phyloP scores from a whole-genome alignment of 495 filamentous ascomycete genomes.

The Evernia prunastri region DNA sequence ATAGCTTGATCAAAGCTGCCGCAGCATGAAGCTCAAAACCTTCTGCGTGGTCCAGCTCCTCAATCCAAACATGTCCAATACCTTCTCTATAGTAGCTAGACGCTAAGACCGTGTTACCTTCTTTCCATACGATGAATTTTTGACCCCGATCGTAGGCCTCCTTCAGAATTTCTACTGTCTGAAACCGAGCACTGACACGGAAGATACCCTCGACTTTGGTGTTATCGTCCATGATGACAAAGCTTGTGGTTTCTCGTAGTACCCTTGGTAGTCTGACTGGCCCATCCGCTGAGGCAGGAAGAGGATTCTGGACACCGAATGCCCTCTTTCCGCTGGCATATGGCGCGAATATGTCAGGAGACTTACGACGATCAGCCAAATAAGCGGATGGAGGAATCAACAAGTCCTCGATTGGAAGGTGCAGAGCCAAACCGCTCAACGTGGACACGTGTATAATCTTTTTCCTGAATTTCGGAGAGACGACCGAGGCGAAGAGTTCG shows the following conservation, averaged over 20 bases:
- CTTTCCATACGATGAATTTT: constrained; percentile 45
- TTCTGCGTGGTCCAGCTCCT: constrained; percentile 40
- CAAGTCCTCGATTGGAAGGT: constrained; percentile 45
- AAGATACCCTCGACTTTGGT: constrained; percentile 47
- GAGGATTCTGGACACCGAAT: constrained; percentile 36
- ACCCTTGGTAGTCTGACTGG: constrained; percentile 43
- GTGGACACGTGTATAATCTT: constrained; percentile 50
- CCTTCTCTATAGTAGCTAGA: constrained; percentile 29
- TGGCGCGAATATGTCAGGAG: constrained; percentile 41
- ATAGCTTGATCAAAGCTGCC: constrained; percentile 47
- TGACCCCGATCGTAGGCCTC: constrained; percentile 52
- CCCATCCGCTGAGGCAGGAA: constrained; percentile 37
- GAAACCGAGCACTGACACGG: constrained; percentile 42
- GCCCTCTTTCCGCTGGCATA: constrained; percentile 42
- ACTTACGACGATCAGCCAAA: constrained; percentile 45
- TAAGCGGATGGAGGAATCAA: constrained; percentile 48
- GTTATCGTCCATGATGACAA: constrained; percentile 40
- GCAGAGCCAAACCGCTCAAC: constrained; percentile 40
- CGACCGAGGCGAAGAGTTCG: constrained; percentile 51
- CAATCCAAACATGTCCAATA: constrained; percentile 26
- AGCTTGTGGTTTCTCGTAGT: constrained; percentile 45
- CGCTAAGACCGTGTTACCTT: constrained; percentile 29
- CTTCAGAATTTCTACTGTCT: constrained; percentile 41
- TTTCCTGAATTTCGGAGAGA: constrained; percentile 51
- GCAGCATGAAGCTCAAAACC: constrained; percentile 47